Base-by-base conservation (phyloP, 768 basidiomycete species). In the Leucocoprinus leucothites region DNA sequence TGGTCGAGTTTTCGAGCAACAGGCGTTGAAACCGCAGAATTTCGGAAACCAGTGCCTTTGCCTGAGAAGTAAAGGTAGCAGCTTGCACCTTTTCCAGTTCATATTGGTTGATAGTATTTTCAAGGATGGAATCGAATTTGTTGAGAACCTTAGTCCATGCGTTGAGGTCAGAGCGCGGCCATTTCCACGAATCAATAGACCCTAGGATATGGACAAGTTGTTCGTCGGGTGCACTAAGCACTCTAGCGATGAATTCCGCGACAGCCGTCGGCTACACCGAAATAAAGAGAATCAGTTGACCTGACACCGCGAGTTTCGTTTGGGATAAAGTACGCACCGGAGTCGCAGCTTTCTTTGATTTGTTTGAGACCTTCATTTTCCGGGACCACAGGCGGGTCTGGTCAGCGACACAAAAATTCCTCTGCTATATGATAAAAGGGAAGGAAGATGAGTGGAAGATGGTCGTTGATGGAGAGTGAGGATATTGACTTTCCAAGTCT, bases 121-220 rank as follows among this genome's bases (percentile, higher is more conserved):
- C 94, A 61, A 98, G 80, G 60, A 97, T 84, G 57, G 77, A 75
- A 74, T 99, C 97, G 67, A 99, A 94, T 68, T 89, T 90, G 80
- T 99, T 96, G 46, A 99, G 83, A 56, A 95, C 91, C 66, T 87
- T 87, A 69, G 93, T 86, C 97, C 97, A 99, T 54, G 90, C 86
- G 72, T 97, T 94, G 58, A 99, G 81, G 77, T 99, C 97, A 53
- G 94, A 94, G 59, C 97, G 84, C 34, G 94, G 92, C 88, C 92
- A 98, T 68, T 82, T 87, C 97, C 97, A 99, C 3, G 77, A 69
- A 62, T 88, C 82, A 64, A 95, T 86, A 57, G 80, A 70, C 28
- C 79, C 70, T 55, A 98, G 78, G 55, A 86, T 76, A 48, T 81
- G 71, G 2, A 85, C 74, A 25, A 98, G 76, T 60, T 93, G 85